These are phyloP conservation scores for Saccharum spontaneum DNA, from an alignment of 176 grass and related monocot species.

Conservation along the genomic window DNA sequence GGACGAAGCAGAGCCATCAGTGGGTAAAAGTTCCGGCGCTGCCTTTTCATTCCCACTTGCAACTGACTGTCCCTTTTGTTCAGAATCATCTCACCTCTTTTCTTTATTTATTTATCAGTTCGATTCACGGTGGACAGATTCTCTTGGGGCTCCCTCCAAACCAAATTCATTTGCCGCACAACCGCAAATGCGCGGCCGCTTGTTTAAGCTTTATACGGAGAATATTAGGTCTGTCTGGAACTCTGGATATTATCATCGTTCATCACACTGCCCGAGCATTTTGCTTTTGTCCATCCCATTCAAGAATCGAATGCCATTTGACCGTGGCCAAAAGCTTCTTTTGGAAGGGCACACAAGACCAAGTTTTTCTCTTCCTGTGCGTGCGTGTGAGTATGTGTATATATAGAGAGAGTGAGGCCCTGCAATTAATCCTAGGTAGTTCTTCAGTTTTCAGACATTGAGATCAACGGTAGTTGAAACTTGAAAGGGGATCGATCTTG, in stretches of 20 bases:
- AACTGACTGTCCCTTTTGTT: constrained; percentile 17
- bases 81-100: constrained; percentile 31
- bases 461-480: not conserved
- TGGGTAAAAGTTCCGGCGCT: not conserved
- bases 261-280: not conserved
- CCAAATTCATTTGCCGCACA: not conserved
- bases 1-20: constrained; percentile 20
- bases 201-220: constrained; percentile 33
- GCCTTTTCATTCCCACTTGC: constrained; percentile 30
- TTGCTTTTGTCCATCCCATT: constrained; percentile 37
- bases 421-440: not conserved
- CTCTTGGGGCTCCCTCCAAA: not conserved
- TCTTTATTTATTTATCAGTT: not conserved
- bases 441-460: not conserved
- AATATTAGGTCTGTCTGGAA: constrained; percentile 50
- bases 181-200: constrained; percentile 33
- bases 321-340: not conserved
- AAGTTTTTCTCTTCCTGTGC: not conserved
- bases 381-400: not conserved
- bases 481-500: not conserved
- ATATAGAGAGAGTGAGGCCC: constrained; percentile 17
- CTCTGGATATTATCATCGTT: constrained; percentile 20
- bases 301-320: constrained; percentile 53
- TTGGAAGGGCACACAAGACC: not conserved
- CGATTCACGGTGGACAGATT: not conserved